phyloP scores from a whole-genome alignment of 106 monocot genomes.

The Xerophyta viscosa region DNA sequence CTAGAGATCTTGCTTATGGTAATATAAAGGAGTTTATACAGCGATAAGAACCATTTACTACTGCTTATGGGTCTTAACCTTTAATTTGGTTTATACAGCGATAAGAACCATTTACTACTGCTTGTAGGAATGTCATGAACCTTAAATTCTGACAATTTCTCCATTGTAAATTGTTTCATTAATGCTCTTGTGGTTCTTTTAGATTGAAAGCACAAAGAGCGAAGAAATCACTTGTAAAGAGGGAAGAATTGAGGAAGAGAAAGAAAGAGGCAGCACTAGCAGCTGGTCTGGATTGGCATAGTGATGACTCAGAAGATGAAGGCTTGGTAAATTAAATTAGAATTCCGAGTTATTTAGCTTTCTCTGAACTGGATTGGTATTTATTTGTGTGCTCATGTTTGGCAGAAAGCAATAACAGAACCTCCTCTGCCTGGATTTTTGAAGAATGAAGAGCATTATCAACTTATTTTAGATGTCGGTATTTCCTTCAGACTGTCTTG shows the following conservation, averaged over 20 bases:
- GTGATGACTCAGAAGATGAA: conserved; percentile 74
- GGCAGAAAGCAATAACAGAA: conserved; percentile 31
- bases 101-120: no score
- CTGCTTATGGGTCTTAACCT: no score
- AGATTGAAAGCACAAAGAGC: conserved; percentile 78
- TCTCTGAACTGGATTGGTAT: no score
- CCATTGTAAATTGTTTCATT: no score
- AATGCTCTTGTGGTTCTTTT: neutral
- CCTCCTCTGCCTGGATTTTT: conserved; percentile 72
- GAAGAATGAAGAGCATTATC: conserved; percentile 50
- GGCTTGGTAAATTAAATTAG: conserved; percentile 23
- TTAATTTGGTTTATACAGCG: no score
- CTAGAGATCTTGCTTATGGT: no score
- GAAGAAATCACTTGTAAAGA: conserved; percentile 53
- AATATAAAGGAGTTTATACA: no score
- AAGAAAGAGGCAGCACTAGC: conserved; percentile 48
- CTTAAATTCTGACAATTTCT: no score
- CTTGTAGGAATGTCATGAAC: no score
- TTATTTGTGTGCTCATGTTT: neutral
- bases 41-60: no score
- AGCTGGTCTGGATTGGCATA: conserved; percentile 59
- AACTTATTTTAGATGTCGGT: conserved; percentile 71
- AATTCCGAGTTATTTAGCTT: neutral
- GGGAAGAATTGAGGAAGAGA: conserved; percentile 41
- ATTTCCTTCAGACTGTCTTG: no score